These are phyloP conservation scores for Ziziphus jujuba DNA, from an alignment of 306 rosid genomes.

Conservation along the genomic window DNA sequence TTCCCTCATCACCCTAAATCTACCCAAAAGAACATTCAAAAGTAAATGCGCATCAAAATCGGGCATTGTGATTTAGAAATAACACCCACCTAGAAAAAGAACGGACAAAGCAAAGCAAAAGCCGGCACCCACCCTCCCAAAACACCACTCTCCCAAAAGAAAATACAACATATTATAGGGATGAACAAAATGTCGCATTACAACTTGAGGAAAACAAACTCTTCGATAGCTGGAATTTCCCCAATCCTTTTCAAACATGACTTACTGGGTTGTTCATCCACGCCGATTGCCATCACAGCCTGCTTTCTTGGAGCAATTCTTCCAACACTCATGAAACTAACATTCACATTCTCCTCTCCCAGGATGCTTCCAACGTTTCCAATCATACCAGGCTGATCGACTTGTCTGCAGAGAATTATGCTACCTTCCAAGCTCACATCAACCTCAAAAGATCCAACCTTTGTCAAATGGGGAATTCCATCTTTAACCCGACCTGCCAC, in stretches of 20 bases:
- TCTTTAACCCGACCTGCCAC: constrained; percentile 94
- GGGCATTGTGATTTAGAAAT: constrained; percentile 23
- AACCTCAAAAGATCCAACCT: constrained; percentile 95
- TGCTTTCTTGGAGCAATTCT: constrained; percentile 98
- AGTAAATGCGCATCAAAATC: constrained; percentile 37
- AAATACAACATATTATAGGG: neutral
- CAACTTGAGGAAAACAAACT: constrained; percentile 89
- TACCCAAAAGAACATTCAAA: constrained; percentile 16
- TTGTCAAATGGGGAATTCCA: constrained; percentile 84
- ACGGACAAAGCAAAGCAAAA: constrained; percentile 5
- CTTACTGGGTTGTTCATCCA: constrained; percentile 80
- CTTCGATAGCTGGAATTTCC: constrained; percentile 80
- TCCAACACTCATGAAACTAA: constrained; percentile 98
- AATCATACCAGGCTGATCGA: constrained; percentile 97
- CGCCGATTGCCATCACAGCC: constrained; percentile 99
- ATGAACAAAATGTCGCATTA: constrained; percentile 30
- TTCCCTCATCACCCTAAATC: constrained; percentile 23
- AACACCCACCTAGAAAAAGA: constrained; percentile 18
- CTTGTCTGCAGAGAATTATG: constrained; percentile 92
- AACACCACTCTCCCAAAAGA: neutral
- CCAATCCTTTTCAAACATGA: constrained; percentile 82
- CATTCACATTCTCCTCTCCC: constrained; percentile 92
- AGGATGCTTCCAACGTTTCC: constrained; percentile 83
- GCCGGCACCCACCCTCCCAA: neutral
- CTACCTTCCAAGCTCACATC: constrained; percentile 96